These are phyloP conservation scores for Xylariaceae sp. DNA, from an alignment of 2,329 filamentous ascomycete genomes.

Conservation along the genomic window DNA sequence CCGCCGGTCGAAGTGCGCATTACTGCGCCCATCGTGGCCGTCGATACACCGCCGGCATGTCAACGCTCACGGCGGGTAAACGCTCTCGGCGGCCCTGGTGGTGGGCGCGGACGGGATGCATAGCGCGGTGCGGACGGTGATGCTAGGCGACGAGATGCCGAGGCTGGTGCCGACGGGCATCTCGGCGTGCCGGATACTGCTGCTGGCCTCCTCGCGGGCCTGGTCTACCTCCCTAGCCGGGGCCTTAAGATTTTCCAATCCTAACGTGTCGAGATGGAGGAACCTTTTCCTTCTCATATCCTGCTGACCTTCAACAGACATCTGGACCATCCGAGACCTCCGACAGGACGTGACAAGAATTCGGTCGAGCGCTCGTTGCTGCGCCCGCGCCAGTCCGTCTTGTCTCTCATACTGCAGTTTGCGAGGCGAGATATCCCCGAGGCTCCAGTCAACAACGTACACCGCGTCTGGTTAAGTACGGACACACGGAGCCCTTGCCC, in stretches of 20 bases:
- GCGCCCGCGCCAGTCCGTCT: no score
- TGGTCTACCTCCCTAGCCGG: no score
- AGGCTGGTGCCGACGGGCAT: conserved; percentile 26
- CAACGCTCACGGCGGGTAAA: conserved; percentile 26
- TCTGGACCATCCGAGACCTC: no score
- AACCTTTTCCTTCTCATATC: no score
- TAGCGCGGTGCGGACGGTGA: conserved; percentile 7
- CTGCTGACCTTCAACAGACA: no score
- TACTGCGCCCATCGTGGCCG: conserved; percentile 23
- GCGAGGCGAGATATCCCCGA: no score
- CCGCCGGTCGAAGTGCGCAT: conserved; percentile 19
- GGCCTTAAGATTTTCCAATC: no score
- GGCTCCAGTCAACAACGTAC: no score
- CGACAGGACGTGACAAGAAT: no score
- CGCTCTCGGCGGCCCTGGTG: conserved; percentile 22
- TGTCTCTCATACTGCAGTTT: no score
- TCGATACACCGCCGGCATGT: conserved; percentile 31
- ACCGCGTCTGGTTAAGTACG: conserved; percentile 76
- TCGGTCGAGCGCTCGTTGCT: no score
- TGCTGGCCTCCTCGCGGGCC: conserved; percentile 10
- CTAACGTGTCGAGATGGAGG: no score
- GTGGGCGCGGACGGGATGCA: conserved; percentile 31
- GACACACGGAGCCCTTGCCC: conserved; percentile 84
- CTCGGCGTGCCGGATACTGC: conserved; percentile 31
- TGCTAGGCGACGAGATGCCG: conserved; percentile 12